Evolutionary conservation across 495 filamentous ascomycete genomes (phyloP).

Genomic region (Cladorrhinum samala): DNA sequence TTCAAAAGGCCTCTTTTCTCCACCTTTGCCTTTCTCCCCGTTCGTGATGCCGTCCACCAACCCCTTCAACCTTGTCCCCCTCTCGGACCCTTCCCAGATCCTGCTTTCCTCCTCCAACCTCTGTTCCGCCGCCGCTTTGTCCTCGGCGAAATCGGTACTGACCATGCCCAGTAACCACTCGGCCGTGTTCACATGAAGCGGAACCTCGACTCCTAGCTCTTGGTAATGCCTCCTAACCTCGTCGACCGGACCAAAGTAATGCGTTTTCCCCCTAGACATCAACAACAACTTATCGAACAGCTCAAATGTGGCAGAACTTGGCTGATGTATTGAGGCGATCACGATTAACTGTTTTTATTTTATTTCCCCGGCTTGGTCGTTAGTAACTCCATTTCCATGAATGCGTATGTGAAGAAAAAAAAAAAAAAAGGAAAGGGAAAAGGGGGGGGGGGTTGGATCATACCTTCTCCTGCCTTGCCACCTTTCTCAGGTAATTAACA

Average conservation of each 20-base stretch:
- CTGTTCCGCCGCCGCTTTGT: conserved; percentile 34
- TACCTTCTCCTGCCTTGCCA: conserved; percentile 62
- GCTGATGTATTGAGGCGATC: conserved; percentile 74
- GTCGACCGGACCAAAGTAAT: conserved; percentile 59
- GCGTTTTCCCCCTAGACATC: conserved; percentile 59
- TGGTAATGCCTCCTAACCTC: conserved; percentile 53
- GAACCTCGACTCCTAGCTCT: conserved; percentile 51
- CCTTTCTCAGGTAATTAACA: conserved; percentile 66
- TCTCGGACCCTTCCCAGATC: conserved; percentile 33
- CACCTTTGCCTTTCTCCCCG: conserved; percentile 1
- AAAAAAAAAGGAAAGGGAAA: neutral
- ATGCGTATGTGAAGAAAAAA: no score
- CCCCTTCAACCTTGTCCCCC: conserved; percentile 7
- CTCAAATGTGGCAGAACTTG: conserved; percentile 66
- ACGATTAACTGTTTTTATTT: conserved; percentile 58
- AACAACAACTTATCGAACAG: conserved; percentile 75
- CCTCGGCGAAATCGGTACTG: conserved; percentile 60
- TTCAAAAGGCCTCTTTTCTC: neutral
- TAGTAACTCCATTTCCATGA: neutral
- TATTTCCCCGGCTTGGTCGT: conserved; percentile 44
- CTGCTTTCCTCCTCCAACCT: conserved; percentile 38
- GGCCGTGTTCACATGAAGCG: conserved; percentile 65
- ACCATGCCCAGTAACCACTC: conserved; percentile 70
- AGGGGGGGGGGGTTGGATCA: conserved; percentile 49
- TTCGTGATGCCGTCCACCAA: conserved; percentile 9